These are phyloP conservation scores for Petasospora fabianii DNA, from an alignment of 1,139 yeast species.

Conservation along the genomic window DNA sequence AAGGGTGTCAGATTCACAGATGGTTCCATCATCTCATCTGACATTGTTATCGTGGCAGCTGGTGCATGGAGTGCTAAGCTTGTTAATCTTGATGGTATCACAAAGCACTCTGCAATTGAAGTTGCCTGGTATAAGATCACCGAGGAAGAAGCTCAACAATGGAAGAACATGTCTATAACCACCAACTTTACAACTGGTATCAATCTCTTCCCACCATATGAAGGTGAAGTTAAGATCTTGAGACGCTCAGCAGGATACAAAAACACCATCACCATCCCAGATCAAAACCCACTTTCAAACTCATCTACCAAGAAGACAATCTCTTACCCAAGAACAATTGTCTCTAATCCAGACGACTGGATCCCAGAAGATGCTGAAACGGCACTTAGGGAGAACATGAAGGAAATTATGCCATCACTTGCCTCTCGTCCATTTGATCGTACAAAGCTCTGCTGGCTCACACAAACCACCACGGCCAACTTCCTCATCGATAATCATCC, in stretches of 20 bases:
- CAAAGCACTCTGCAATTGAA: constrained; percentile 29
- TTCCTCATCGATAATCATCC: constrained; percentile 42
- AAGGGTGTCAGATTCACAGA: constrained; percentile 33
- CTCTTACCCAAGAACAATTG: constrained; percentile 16
- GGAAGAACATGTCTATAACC: constrained; percentile 17
- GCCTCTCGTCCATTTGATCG: constrained; percentile 23
- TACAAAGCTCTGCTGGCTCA: constrained; percentile 39
- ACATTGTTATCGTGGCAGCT: constrained; percentile 34
- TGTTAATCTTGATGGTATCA: constrained; percentile 27
- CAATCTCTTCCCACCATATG: constrained; percentile 26
- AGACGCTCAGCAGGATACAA: constrained; percentile 29
- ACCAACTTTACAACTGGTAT: constrained; percentile 24
- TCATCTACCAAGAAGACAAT: constrained; percentile 6
- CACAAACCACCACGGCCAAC: constrained; percentile 41
- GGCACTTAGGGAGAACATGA: constrained; percentile 27
- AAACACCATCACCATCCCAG: constrained; percentile 14
- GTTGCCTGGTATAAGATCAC: constrained; percentile 28
- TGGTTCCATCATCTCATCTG: constrained; percentile 23
- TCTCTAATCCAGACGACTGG: constrained; percentile 29
- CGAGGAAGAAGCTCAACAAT: constrained; percentile 16
- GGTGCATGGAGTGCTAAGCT: constrained; percentile 42
- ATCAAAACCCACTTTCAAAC: constrained; percentile 15
- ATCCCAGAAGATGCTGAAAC: constrained; percentile 22
- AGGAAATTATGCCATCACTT: constrained; percentile 29
- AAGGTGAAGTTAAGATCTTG: constrained; percentile 29